These are phyloP conservation scores for Backusella australiensis DNA, from an alignment of 192 early-diverging fungal genomes.

Conservation along the genomic window DNA sequence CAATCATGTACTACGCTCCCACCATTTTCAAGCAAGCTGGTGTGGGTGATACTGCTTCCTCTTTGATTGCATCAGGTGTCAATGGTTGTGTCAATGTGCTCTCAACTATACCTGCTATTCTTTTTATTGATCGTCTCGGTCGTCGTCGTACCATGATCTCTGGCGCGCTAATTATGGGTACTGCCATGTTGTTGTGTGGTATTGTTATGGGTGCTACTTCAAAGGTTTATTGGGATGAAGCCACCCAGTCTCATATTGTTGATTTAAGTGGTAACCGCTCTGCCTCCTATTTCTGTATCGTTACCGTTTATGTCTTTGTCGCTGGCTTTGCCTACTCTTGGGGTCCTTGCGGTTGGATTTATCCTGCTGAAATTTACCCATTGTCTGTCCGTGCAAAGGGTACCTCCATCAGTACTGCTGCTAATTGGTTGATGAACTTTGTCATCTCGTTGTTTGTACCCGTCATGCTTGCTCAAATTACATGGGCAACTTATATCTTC, in stretches of 20 bases:
- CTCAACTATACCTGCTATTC: slow-evolving; percentile 80
- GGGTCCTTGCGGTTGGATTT: slow-evolving; percentile 92
- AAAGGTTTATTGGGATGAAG: slow-evolving; percentile 30
- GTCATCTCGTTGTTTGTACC: slow-evolving; percentile 70
- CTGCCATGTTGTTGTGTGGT: slow-evolving; percentile 28
- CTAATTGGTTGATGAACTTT: slow-evolving; percentile 89
- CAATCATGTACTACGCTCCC: slow-evolving; percentile 69
- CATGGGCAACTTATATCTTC: slow-evolving; percentile 65
- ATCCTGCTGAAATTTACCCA: slow-evolving; percentile 89
- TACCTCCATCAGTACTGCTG: slow-evolving; percentile 72
- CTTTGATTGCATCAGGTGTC: slow-evolving; percentile 36
- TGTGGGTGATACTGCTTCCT: slow-evolving; percentile 18
- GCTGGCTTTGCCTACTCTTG: slow-evolving; percentile 75
- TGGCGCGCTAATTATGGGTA: slow-evolving; percentile 65
- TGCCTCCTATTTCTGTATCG: slow-evolving; percentile 39
- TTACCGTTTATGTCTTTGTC: slow-evolving; percentile 57
- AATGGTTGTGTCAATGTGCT: slow-evolving; percentile 71
- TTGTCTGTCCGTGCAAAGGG: slow-evolving; percentile 84
- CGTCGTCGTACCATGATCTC: slow-evolving; percentile 72
- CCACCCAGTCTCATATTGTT: slow-evolving; percentile 3
- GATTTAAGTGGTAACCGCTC: slow-evolving; percentile 12
- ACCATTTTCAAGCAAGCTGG: slow-evolving; percentile 38
- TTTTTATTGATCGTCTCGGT: slow-evolving; percentile 77
- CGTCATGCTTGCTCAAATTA: slow-evolving; percentile 58
- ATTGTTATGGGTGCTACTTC: slow-evolving; percentile 39